phyloP scores from a whole-genome alignment of 1,139 yeast genomes.

The Nakaseomyces glabratus region DNA sequence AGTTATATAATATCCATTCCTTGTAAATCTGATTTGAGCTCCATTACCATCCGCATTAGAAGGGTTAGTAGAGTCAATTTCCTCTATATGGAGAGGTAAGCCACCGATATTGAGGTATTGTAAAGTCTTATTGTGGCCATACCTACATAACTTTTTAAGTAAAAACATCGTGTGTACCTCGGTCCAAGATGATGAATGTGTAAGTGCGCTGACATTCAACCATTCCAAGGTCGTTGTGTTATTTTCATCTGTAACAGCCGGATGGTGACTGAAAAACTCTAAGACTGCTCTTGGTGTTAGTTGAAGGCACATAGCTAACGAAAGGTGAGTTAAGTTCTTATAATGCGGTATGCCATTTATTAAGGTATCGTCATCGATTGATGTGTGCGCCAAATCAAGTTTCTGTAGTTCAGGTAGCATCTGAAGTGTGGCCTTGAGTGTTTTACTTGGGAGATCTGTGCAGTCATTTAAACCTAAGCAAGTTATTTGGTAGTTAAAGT shows the following conservation, averaged over 20 bases:
- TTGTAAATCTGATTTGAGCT: conserved; percentile 10
- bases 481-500: conserved; percentile 31
- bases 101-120: conserved; percentile 63
- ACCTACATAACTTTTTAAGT: conserved; percentile 38
- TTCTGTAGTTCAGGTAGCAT: conserved; percentile 51
- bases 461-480: conserved; percentile 83
- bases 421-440: conserved; percentile 50
- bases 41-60: neutral
- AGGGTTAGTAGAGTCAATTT: conserved; percentile 30
- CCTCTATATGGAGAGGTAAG: conserved; percentile 37
- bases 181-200: conserved; percentile 54
- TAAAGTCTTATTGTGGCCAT: conserved; percentile 35
- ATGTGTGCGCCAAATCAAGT: conserved; percentile 76
- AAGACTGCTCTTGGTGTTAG: conserved; percentile 67
- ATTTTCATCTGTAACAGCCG: conserved; percentile 47
- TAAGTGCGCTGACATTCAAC: conserved; percentile 71
- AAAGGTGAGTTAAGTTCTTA: conserved; percentile 63
- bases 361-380: conserved; percentile 51
- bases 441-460: conserved; percentile 56
- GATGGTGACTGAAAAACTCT: conserved; percentile 64
- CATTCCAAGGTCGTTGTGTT: conserved; percentile 44
- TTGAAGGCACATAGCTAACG: conserved; percentile 70
- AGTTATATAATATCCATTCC: conserved; percentile 23
- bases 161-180: conserved; percentile 52
- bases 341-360: conserved; percentile 40